Percentiles rank a stretch among this genome's conserved stretches.
Conservation (phyloP, 768 basidiomycete genomes). For the Amyloporia xantha region DNA sequence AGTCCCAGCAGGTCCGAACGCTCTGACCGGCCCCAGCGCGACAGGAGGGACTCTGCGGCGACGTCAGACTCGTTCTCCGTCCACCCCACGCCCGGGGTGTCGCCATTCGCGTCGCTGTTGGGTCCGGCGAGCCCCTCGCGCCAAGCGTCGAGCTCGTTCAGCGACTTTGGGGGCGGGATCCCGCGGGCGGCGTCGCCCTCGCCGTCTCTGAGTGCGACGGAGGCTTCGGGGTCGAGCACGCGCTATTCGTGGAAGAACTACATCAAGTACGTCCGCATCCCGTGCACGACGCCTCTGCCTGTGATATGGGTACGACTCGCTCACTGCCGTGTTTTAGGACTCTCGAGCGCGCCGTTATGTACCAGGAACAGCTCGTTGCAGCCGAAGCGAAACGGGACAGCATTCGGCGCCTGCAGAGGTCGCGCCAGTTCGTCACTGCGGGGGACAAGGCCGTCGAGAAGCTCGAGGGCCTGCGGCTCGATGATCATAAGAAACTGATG, state of each 20-base stretch:
- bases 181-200: not conserved
- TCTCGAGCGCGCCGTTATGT: slow-evolving; percentile 2
- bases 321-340: not conserved
- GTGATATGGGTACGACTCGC: not conserved
- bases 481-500: not conserved
- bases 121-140: not conserved
- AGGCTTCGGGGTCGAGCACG: not conserved
- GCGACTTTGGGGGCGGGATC: not conserved
- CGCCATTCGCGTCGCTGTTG: not conserved
- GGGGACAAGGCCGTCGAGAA: not conserved
- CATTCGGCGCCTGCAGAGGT: slow-evolving; percentile 1
- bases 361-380: not conserved
- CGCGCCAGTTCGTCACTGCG: not conserved
- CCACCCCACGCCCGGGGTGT: not conserved
- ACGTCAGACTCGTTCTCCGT: not conserved
- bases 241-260: not conserved
- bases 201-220: not conserved
- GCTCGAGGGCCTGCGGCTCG: not conserved
- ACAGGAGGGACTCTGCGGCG: not conserved
- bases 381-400: slow-evolving; percentile 2
- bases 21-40: not conserved
- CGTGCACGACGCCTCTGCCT: not conserved
- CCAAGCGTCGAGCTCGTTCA: not conserved
- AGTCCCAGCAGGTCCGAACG: not conserved
- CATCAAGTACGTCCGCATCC: slow-evolving; percentile 1